Evolutionary conservation across 805 yeast genomes (phyloP), one percentile per base, ranked within the genome.

Genomic region (Gaillardinia entomophila): DNA sequence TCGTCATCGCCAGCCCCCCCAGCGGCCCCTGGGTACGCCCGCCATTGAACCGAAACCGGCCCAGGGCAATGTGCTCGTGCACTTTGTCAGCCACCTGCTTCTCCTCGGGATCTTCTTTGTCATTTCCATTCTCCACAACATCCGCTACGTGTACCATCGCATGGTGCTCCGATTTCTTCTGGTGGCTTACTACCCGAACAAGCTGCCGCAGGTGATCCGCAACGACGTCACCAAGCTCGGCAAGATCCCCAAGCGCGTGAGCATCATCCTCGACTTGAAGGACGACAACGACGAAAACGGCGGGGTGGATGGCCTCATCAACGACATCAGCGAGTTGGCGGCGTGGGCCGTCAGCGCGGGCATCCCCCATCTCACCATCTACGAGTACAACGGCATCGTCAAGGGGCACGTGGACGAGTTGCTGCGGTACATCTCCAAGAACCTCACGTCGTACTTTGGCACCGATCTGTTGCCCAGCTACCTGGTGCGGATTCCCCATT

Each of bases 291-390:
- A 80, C 45, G 95, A 86, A 46, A 90, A 88, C 38, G 96, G 95
- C 20, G 97, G 97, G 2, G 57, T 82, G 27, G 85, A 81, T 38
- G 96, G 95, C 0, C 64, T 90, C 27, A 66, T 89, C 46, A 78
- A 75, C 43, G 85, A 85, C 46, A 72, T 81, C 4, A 74, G 89
- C 29, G 96, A 89, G 48, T 41, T 89, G 24, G 71, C 77, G 1
- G 79, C 92, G 4, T 92, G 98, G 98, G 72, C 87, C 25, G 55
- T 86, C n/a, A 82, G 94, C 22, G 77, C 90, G n/a, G 96, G 96
- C 2, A 75, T 88, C 31, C 76, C 78, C 26, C 61, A 66, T 37
- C 64, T 90, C 38, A 68, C 82, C 3, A 66, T 92, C 27, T 90
- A 86, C 62, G 97, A 92, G 57, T 73, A 73, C 49, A 77, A 75